Conservation (phyloP, 768 basidiomycete species). For the Sarcodon aspratus region DNA sequence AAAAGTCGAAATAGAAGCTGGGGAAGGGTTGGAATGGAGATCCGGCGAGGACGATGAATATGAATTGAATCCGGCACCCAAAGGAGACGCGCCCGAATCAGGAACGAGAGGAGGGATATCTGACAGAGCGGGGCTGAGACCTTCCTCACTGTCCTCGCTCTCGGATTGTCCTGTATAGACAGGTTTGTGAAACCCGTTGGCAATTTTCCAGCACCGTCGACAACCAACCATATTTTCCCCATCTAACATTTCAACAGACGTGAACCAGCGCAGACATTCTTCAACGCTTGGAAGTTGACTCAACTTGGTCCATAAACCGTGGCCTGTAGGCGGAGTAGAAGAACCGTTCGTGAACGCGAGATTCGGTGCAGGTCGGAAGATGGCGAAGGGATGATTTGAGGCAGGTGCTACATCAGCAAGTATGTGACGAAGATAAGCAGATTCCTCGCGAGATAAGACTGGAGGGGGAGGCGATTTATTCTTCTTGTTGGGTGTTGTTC, state of each 20-base stretch:
- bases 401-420: slow-evolving; percentile 50
- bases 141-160: slow-evolving; percentile 15
- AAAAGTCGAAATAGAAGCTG: slow-evolving; percentile 8
- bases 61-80: not conserved
- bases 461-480: slow-evolving; percentile 34
- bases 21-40: not conserved
- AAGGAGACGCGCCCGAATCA: not conserved
- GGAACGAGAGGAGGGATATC: not conserved
- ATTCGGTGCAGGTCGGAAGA: slow-evolving; percentile 25
- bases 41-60: not conserved
- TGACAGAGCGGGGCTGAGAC: slow-evolving; percentile 8
- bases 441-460: slow-evolving; percentile 44
- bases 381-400: slow-evolving; percentile 33
- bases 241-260: slow-evolving; percentile 85
- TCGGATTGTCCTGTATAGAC: slow-evolving; percentile 10
- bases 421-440: slow-evolving; percentile 56
- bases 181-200: slow-evolving; percentile 33
- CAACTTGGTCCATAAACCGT: slow-evolving; percentile 31
- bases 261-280: slow-evolving; percentile 81
- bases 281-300: slow-evolving; percentile 50
- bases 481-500: slow-evolving; percentile 19
- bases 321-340: slow-evolving; percentile 18
- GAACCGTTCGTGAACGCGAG: slow-evolving; percentile 6
- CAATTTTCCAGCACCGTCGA: slow-evolving; percentile 88
- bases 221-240: slow-evolving; percentile 95